These are phyloP conservation scores for Linnemannia exigua DNA, from an alignment of 192 early-diverging fungal genomes.

Conservation along the genomic window DNA sequence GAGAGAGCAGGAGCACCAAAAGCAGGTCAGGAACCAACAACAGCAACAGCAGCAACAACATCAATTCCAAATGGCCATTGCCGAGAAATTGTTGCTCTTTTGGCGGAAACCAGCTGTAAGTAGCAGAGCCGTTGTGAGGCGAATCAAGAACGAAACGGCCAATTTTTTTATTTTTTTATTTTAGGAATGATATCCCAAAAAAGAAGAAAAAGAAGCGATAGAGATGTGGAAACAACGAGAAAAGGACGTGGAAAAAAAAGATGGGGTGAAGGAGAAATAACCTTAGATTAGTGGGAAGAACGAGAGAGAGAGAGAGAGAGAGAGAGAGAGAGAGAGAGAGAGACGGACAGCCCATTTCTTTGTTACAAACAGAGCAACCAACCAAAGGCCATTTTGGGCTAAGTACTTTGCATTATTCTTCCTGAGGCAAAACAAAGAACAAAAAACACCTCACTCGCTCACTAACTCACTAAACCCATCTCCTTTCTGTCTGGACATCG, in stretches of 20 bases:
- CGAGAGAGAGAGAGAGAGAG: background rate
- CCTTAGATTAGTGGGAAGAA: background rate
- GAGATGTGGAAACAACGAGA: background rate
- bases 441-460: background rate
- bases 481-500: background rate
- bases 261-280: background rate
- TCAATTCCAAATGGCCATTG: slow-evolving; percentile 77
- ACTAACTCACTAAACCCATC: background rate
- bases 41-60: slow-evolving; percentile 38
- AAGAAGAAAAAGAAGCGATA: background rate
- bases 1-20: slow-evolving; percentile 1
- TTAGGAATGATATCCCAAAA: slow-evolving; percentile 7
- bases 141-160: background rate
- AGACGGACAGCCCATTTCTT: background rate
- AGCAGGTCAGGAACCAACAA: background rate
- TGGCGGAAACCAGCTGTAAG: slow-evolving; percentile 85
- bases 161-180: slow-evolving; percentile 1
- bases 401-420: background rate
- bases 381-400: background rate
- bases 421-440: background rate
- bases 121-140: background rate
- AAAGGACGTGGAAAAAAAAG: background rate
- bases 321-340: background rate
- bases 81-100: slow-evolving; percentile 81
- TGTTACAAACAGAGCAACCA: background rate